Evolutionary conservation across 129 eudicot genomes (phyloP).

Genomic region (Saposhnikovia divaricata): DNA sequence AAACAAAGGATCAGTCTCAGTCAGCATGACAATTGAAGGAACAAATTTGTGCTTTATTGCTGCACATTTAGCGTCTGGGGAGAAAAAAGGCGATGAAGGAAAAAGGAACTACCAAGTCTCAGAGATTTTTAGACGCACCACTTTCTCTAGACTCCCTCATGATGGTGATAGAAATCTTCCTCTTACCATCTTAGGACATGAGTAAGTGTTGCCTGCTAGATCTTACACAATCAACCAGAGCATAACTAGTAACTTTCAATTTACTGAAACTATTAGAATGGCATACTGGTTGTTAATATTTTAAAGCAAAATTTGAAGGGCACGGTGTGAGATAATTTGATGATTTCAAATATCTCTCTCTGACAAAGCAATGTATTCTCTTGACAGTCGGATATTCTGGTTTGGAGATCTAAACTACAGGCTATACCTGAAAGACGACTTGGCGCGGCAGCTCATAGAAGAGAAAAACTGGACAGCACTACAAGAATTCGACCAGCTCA

Average conservation of each 20-base stretch:
- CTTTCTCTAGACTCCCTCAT: slow-evolving; percentile 40
- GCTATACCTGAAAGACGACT: slow-evolving; percentile 51
- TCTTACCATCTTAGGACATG: slow-evolving; percentile 83
- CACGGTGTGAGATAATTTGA: background rate
- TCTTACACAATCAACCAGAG: background rate
- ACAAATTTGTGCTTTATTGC: slow-evolving; percentile 78
- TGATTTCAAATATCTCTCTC: background rate
- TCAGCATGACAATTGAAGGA: slow-evolving; percentile 74
- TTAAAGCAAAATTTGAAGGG: background rate
- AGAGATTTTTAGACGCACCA: slow-evolving; percentile 68
- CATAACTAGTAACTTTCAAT: background rate
- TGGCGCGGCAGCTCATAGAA: slow-evolving; percentile 70
- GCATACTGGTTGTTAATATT: background rate
- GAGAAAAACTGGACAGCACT: slow-evolving; percentile 62
- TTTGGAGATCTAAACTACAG: slow-evolving; percentile 97
- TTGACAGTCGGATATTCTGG: slow-evolving; percentile 89
- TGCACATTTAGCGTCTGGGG: slow-evolving; percentile 96
- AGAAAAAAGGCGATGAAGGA: slow-evolving; percentile 85
- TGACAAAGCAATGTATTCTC: slow-evolving; percentile 14
- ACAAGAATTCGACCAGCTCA: slow-evolving; percentile 75
- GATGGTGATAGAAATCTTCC: slow-evolving; percentile 50
- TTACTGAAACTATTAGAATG: background rate
- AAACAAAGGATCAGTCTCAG: slow-evolving; percentile 82
- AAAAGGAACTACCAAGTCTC: slow-evolving; percentile 77
- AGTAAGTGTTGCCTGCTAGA: slow-evolving; percentile 45